Percentiles rank a stretch among this genome's conserved stretches.
These are phyloP conservation scores for Fusarium dlaminii DNA, from an alignment of 2,329 filamentous ascomycete species.

Conservation along the genomic window DNA sequence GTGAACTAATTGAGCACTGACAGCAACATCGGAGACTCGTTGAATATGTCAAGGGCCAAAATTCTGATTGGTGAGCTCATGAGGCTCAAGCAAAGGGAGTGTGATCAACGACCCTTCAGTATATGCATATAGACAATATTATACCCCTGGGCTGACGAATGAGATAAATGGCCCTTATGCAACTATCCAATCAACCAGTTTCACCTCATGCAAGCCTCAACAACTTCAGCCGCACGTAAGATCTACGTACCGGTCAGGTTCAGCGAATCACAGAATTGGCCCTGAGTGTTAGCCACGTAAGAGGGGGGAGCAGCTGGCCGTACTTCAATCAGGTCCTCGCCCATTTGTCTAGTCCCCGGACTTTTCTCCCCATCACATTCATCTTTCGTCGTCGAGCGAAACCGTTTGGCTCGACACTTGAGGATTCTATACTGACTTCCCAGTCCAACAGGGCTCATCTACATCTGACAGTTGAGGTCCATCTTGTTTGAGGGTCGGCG, in stretches of 20 bases:
- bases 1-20: neutral
- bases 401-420: too few species aligned
- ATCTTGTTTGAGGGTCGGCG: neutral
- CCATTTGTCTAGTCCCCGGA: rapidly evolving
- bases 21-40: rapidly evolving
- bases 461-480: neutral
- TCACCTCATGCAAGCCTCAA: neutral
- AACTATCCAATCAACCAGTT: neutral
- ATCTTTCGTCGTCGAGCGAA: neutral
- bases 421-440: rapidly evolving
- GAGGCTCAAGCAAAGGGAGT: rapidly evolving
- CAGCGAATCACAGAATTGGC: neutral
- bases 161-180: neutral
- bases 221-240: neutral
- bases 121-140: neutral
- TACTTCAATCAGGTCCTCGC: neutral
- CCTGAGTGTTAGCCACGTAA: neutral
- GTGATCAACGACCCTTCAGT: neutral
- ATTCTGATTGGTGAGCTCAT: neutral
- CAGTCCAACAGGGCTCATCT: neutral
- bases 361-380: neutral
- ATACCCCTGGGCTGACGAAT: neutral
- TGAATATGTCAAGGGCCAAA: neutral
- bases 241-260: neutral
- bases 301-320: rapidly evolving